Base-by-base conservation (phyloP, 371 early-diverging fungal species). In the Saksenaea vasiformis region DNA sequence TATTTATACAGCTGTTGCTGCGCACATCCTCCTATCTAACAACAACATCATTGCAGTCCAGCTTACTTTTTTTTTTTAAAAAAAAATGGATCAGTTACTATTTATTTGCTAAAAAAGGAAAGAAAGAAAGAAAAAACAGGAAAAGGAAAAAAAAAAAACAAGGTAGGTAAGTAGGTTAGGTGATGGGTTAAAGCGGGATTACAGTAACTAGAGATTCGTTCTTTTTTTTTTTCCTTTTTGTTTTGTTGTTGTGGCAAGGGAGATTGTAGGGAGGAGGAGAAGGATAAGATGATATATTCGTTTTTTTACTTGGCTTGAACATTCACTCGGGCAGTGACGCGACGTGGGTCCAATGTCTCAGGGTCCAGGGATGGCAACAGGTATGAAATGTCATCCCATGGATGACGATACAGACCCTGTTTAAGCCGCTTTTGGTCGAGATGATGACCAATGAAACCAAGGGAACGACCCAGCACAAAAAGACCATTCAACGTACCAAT, bases 371-470 rank as follows among this genome's bases (percentile, higher is more conserved):
- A 68, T 31, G 91, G 90, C 55, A 85, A 86, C 43, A 91, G 81
- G 79, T 96, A 96, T 60, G 91, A 91, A 66, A 96, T 96, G 74
- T 96, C 97, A 75, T 96, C 97, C 94, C 94, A 95, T 62, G 96
- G 95, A 81, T 96, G 97, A 68, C 96, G 85, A 89, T 96, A 96
- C 55, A 93, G 71, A 28, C 93, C 96, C 78, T 97, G 97, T 88
- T 97, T 97, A 74, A 97, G 84, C 36, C 97, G 80, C 87, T 93
- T 94, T 85, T 97, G 97, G 83, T 96, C 97, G 55, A 96, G 79
- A 77, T 90, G 95, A 70, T 96, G 97, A 53, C 93, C 94, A 80
- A 95, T 95, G 81, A 96, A 97, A 53, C 97, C 97, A 64, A 96
- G 93, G 55, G 88, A 85, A 56, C 97, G 87, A 56, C 97, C 97